A percentile compares a stretch with the other conserved stretches of the same genome.
phyloP scores from a whole-genome alignment of 129 eudicot species.

The Dittrichia graveolens region DNA sequence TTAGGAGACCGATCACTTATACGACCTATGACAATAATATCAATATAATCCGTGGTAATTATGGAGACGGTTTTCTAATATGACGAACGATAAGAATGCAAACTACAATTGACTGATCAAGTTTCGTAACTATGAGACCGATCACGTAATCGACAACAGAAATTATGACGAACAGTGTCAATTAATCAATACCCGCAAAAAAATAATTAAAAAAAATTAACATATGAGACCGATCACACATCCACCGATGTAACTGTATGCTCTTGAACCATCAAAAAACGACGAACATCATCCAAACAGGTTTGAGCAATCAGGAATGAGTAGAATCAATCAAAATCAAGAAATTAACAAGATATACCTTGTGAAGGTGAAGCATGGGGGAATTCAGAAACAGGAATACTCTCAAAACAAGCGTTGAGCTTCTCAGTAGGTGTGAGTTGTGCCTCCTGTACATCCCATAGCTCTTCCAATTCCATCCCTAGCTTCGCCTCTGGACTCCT shows the following conservation, averaged over 20 bases:
- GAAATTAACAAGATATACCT: constrained; percentile 33
- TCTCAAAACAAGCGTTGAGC: constrained; percentile 93
- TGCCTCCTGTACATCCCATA: constrained; percentile 82
- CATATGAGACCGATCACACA: constrained; percentile 23
- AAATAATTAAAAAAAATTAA: not conserved
- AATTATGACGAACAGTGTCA: not conserved
- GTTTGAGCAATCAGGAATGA: constrained; percentile 4
- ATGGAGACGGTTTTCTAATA: not conserved
- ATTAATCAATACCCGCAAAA: not conserved
- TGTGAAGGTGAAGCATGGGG: constrained; percentile 81
- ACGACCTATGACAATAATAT: not conserved
- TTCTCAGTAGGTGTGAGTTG: constrained; percentile 87
- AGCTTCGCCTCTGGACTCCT: constrained; percentile 88
- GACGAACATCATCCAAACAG: constrained; percentile 4
- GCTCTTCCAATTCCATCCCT: constrained; percentile 80
- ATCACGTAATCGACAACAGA: not conserved
- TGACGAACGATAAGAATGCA: constrained; percentile 5
- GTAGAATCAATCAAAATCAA: constrained; percentile 1
- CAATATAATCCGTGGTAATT: not conserved
- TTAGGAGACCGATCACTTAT: not conserved
- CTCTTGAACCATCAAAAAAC: not conserved
- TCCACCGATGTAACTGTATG: constrained; percentile 7
- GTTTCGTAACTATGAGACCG: constrained; percentile 13
- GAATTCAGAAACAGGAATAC: constrained; percentile 86
- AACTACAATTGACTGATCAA: constrained; percentile 15